A percentile compares a stretch with the other conserved stretches of the same genome.
phyloP scores from a whole-genome alignment of 495 filamentous ascomycete genomes.

The Extremus antarcticus region DNA sequence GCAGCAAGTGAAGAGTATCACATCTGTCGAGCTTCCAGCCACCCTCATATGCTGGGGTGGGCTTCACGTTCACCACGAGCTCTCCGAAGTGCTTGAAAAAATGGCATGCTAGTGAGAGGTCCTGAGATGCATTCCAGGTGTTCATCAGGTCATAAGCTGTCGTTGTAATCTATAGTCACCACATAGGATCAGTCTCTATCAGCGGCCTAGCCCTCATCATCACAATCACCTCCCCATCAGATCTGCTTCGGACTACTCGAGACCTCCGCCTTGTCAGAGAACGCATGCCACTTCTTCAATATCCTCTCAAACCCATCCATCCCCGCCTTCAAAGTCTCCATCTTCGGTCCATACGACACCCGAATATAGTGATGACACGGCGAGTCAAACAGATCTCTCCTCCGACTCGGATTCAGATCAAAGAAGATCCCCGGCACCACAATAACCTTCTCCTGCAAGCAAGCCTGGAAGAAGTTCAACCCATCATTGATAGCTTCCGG shows the following conservation, averaged over 20 bases:
- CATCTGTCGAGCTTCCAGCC: no score
- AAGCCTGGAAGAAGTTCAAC: conserved; percentile 91
- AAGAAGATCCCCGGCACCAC: conserved; percentile 92
- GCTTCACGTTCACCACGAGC: no score
- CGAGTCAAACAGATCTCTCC: conserved; percentile 84
- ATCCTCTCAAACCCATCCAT: conserved; percentile 85
- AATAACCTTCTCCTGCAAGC: conserved; percentile 83
- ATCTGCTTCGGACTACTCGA: neutral
- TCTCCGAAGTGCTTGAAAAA: no score
- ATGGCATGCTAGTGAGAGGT: no score
- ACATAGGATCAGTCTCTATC: no score
- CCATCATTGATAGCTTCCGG: conserved; percentile 77
- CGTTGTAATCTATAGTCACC: no score
- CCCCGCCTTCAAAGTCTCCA: conserved; percentile 76
- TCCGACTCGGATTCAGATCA: conserved; percentile 80
- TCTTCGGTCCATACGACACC: conserved; percentile 79
- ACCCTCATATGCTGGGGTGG: no score
- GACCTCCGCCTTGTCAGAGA: neutral
- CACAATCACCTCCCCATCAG: no score
- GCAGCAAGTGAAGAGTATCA: no score
- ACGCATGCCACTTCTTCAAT: conserved; percentile 45
- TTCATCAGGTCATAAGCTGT: no score
- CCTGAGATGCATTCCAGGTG: no score
- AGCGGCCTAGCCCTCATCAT: no score
- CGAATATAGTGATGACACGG: conserved; percentile 92